Evolutionary conservation across 257 asterid genomes (phyloP).

Genomic region (Gynochthodes officinalis): DNA sequence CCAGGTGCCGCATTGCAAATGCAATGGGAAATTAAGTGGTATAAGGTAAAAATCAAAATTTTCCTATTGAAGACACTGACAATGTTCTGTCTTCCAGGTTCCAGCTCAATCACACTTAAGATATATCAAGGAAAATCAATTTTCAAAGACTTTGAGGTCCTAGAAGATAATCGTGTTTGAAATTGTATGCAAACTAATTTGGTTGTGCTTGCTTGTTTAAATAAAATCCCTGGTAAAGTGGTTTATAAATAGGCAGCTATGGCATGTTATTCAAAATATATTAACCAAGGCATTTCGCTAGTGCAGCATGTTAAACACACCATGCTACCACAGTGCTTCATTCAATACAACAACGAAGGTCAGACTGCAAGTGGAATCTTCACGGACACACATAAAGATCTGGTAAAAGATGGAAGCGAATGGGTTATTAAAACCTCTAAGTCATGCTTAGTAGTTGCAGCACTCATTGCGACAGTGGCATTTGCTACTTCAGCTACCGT

Average conservation of each 20-base stretch:
- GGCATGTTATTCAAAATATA: background rate
- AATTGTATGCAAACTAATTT: no score
- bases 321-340: slow-evolving; percentile 25
- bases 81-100: no score
- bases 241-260: no score
- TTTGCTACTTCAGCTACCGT: slow-evolving; percentile 55
- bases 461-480: slow-evolving; percentile 63
- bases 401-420: slow-evolving; percentile 32
- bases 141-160: no score
- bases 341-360: slow-evolving; percentile 33
- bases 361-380: slow-evolving; percentile 42
- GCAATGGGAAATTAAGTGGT: slow-evolving; percentile 65
- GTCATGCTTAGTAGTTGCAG: slow-evolving; percentile 60
- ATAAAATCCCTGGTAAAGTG: no score
- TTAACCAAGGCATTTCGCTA: background rate
- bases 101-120: no score
- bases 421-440: slow-evolving; percentile 66
- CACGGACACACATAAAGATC: slow-evolving; percentile 26
- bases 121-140: no score
- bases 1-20: slow-evolving; percentile 63
- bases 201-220: no score
- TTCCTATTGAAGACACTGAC: background rate
- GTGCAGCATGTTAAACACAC: slow-evolving; percentile 52
- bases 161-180: no score
- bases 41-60: slow-evolving; percentile 33